phyloP scores from a whole-genome alignment of 2,329 filamentous ascomycete species.

The Ascosphaera aggregata region DNA sequence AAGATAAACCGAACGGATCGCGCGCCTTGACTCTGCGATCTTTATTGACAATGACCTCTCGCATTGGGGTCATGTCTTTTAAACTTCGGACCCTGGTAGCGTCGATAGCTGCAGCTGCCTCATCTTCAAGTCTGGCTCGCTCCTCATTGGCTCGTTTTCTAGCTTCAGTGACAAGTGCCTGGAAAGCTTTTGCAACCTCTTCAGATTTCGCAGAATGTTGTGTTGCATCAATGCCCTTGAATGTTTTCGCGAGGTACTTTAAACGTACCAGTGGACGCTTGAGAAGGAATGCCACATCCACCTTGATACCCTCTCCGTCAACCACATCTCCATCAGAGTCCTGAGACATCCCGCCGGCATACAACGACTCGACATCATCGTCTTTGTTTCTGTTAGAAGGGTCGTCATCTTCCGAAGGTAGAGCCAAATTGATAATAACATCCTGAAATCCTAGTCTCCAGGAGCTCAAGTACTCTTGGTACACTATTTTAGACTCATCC shows the following conservation, averaged over 20 bases:
- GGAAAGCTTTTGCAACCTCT: slow-evolving; percentile 38
- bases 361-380: slow-evolving; percentile 25
- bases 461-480: slow-evolving; percentile 61
- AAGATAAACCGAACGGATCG: slow-evolving; percentile 67
- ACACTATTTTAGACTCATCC: slow-evolving; percentile 51
- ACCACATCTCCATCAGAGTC: slow-evolving; percentile 37
- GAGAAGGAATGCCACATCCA: slow-evolving; percentile 81
- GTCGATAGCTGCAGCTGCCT: slow-evolving; percentile 68
- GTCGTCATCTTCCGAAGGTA: slow-evolving; percentile 40
- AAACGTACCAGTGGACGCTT: slow-evolving; percentile 72
- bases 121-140: slow-evolving; percentile 51
- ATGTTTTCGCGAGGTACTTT: slow-evolving; percentile 66
- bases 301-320: slow-evolving; percentile 60
- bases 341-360: slow-evolving; percentile 28
- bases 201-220: slow-evolving; percentile 28
- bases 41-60: slow-evolving; percentile 48
- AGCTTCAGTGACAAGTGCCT: slow-evolving; percentile 51
- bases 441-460: slow-evolving; percentile 93
- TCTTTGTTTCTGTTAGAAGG: slow-evolving; percentile 8
- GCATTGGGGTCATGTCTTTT: slow-evolving; percentile 45
- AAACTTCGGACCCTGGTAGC: slow-evolving; percentile 58
- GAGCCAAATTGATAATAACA: slow-evolving; percentile 77
- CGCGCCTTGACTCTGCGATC: slow-evolving; percentile 65
- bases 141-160: slow-evolving; percentile 53
- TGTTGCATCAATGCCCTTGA: slow-evolving; percentile 34